These are phyloP conservation scores for Rhynchosporium agropyri DNA, from an alignment of 2,329 filamentous ascomycete genomes.

Conservation along the genomic window DNA sequence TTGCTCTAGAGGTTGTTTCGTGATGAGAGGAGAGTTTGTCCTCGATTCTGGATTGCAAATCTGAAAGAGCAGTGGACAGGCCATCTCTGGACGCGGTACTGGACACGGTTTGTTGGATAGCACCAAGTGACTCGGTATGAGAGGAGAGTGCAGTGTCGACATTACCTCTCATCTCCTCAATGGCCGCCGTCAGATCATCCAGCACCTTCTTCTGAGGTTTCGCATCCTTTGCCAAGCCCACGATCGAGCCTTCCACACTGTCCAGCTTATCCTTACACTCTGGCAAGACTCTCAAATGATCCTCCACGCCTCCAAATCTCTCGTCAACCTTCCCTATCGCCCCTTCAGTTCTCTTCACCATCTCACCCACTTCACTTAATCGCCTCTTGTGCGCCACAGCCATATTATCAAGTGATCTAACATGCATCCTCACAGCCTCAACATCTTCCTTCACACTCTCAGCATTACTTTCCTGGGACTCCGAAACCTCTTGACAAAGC, in stretches of 20 bases:
- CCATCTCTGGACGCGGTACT: conserved; percentile 3
- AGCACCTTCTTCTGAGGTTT: conserved; percentile 9
- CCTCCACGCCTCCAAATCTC: conserved; percentile 11
- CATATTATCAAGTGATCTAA: conserved; percentile 22
- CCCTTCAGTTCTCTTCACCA: conserved; percentile 13
- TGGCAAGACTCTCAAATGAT: conserved; percentile 11
- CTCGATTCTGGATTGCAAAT: conserved; percentile 14
- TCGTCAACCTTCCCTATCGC: conserved; percentile 14
- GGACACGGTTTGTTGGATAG: conserved; percentile 16
- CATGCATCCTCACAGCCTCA: conserved; percentile 22
- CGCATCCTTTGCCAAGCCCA: not conserved
- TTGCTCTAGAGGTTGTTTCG: conserved; percentile 2
- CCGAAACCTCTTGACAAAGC: conserved; percentile 24
- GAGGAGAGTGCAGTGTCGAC: conserved; percentile 17
- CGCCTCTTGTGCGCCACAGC: conserved; percentile 15
- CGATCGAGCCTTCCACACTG: conserved; percentile 4
- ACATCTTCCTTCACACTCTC: conserved; percentile 27
- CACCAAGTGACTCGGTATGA: conserved; percentile 11
- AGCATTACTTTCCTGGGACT: conserved; percentile 24
- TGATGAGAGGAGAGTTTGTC: conserved; percentile 8
- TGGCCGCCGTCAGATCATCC: conserved; percentile 10
- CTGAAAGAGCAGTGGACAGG: conserved; percentile 4
- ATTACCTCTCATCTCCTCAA: conserved; percentile 20
- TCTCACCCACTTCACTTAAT: conserved; percentile 13
- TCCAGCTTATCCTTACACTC: conserved; percentile 16